These are phyloP conservation scores for Leccinum idahoense DNA, from an alignment of 1,284 basidiomycete genomes.

Conservation along the genomic window DNA sequence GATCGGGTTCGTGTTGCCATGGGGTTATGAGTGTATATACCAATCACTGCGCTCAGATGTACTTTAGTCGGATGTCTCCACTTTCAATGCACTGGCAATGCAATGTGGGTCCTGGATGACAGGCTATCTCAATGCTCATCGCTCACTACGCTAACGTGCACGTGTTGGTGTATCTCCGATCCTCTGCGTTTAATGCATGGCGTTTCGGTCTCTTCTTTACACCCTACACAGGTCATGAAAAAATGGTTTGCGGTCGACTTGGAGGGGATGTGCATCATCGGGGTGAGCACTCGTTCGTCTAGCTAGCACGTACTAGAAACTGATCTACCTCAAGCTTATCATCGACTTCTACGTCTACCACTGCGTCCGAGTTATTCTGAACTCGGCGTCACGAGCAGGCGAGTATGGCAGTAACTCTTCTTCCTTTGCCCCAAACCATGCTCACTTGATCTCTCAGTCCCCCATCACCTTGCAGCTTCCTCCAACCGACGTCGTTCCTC, in stretches of 20 bases:
- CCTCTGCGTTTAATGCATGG: background rate
- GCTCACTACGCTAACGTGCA: conserved; percentile 11
- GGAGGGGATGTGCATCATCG: conserved; percentile 21
- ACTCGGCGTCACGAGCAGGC: conserved; percentile 20
- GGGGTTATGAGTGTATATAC: no score
- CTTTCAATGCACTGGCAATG: conserved; percentile 15
- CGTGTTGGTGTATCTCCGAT: conserved; percentile 1
- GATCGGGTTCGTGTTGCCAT: no score
- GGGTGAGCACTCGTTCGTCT: conserved; percentile 12
- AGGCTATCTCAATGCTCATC: conserved; percentile 13
- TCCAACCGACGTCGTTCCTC: conserved; percentile 11
- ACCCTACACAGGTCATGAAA: conserved; percentile 9
- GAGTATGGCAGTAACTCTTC: background rate
- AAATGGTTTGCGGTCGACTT: background rate
- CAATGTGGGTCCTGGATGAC: conserved; percentile 24
- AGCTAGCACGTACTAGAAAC: background rate
- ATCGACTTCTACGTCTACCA: conserved; percentile 29
- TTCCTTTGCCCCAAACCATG: background rate
- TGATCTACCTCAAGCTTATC: conserved; percentile 20
- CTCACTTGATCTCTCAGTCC: background rate
- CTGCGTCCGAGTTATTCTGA: conserved; percentile 9
- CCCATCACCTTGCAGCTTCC: conserved; percentile 5
- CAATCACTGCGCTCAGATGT: no score
- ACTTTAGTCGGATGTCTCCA: no score
- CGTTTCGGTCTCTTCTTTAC: background rate